Conservation (phyloP, 1,284 basidiomycete species). For the Puccinia triticina region DNA sequence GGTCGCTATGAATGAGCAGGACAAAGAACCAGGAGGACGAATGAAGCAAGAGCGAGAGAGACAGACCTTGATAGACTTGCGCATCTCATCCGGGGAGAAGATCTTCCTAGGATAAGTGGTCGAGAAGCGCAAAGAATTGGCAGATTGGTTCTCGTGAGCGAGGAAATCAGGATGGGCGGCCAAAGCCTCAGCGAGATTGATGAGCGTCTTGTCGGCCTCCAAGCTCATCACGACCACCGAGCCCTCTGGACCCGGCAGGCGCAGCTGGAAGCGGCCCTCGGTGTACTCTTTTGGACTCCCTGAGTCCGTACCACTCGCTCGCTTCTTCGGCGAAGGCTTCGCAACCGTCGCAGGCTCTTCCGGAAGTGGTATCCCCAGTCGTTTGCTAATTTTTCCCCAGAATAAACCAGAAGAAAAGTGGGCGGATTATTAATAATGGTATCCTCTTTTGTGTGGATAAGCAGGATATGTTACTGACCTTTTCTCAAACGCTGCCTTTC, state of each 20-base stretch:
- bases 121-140: not conserved
- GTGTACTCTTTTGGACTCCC: constrained; percentile 9
- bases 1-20: not conserved
- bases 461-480: constrained; percentile 61
- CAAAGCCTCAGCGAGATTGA: constrained; percentile 12
- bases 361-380: not conserved
- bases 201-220: constrained; percentile 18
- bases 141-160: not conserved
- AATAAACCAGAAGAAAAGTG: not conserved
- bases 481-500: constrained; percentile 82
- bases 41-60: not conserved
- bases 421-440: not conserved
- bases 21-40: not conserved
- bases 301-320: not conserved
- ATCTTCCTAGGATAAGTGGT: constrained; percentile 35
- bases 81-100: constrained; percentile 25
- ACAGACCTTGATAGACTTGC: constrained; percentile 37
- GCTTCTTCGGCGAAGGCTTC: not conserved
- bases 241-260: constrained; percentile 9
- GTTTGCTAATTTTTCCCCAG: not conserved
- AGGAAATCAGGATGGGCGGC: constrained; percentile 23
- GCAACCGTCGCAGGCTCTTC: not conserved
- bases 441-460: not conserved
- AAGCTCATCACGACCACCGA: not conserved
- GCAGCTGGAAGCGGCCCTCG: constrained; percentile 25